Percentiles rank a stretch among this genome's conserved stretches.
Evolutionary conservation across 176 grass and related monocot genomes (phyloP).

Genomic region (Triticum dicoccoides): DNA sequence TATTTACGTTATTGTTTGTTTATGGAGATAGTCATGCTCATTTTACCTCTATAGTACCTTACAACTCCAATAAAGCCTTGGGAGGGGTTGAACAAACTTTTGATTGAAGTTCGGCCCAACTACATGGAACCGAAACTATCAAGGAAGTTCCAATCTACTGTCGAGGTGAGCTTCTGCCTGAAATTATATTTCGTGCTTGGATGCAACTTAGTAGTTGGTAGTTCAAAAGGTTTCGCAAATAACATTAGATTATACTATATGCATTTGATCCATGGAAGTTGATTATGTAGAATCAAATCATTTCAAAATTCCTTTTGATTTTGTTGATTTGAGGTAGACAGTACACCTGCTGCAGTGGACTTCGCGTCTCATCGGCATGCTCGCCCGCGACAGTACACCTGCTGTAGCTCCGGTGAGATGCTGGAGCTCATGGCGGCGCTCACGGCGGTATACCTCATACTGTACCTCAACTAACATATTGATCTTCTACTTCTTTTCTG

Average conservation of each 20-base stretch:
- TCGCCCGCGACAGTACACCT: neutral
- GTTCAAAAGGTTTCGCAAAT: neutral
- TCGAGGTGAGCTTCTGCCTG: slow-evolving; percentile 51
- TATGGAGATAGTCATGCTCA: no score
- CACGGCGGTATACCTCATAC: slow-evolving; percentile 18
- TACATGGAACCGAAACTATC: slow-evolving; percentile 93
- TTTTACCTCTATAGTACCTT: slow-evolving; percentile 45
- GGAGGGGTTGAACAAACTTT: slow-evolving; percentile 79
- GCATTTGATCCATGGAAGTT: no score
- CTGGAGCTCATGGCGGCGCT: slow-evolving; percentile 44
- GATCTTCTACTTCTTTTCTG: no score
- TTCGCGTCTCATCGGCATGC: no score
- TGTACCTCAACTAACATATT: slow-evolving; percentile 44
- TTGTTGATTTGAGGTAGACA: no score
- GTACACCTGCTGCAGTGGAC: no score
- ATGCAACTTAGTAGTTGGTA: neutral
- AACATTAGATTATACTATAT: no score
- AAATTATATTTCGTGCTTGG: slow-evolving; percentile 6
- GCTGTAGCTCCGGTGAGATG: slow-evolving; percentile 35
- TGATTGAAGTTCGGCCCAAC: slow-evolving; percentile 88
- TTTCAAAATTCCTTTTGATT: no score
- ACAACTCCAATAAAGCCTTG: slow-evolving; percentile 83
- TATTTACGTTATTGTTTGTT: no score
- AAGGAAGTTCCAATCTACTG: neutral
- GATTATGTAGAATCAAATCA: no score